Evolutionary conservation across 2,329 filamentous ascomycete genomes (phyloP), one percentile per base, ranked within the genome.

Genomic region (Emericellopsis atlantica): DNA sequence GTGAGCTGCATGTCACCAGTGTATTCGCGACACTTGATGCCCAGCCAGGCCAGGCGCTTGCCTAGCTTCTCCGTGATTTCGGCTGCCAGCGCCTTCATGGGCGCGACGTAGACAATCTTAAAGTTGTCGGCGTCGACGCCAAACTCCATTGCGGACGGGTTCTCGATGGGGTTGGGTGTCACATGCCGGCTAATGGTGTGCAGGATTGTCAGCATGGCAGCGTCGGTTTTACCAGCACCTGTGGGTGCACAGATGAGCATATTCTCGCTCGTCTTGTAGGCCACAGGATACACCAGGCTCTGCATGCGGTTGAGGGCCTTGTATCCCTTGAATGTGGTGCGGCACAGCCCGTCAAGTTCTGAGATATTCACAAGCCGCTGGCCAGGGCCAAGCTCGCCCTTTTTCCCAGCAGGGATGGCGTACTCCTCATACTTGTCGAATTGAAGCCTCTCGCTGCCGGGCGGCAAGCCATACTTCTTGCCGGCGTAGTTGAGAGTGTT

Each of bases 1-100:
- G 90, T 95, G 43, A 99, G 73, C 56, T 98, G 92, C 92, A 98
- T 98, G 58, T 98, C 92, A 54, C 92, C 92, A 37, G 92, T 98
- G 58, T 94, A 80, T 61, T 98, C 92, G 46, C 92, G 83, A 48
- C 87, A 90, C 56, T 86, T 80, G 51, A 98, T 79, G 7, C 89
- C 90, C 6, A 98, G 74, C 93, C 93, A 98, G 2, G 86, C 83
- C 4, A 98, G 74, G 22, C 90, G 80, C 58, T 87, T 94, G 37
- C 88, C 84, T 4, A 98, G 70, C 64, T 98, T 98, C 31, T 89
- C 86, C 0, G 92, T 96, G 33, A 98, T 84, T 62, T 98, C 92
- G 7, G 93, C 92, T 5, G 93, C 93, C 15, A 98, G 69, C 1
- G 92, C 93, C 61, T 98, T 98, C 93, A 98, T 98, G 0, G 92